Base-by-base conservation (phyloP, 768 basidiomycete genomes). In the Lyophyllum decastes region DNA sequence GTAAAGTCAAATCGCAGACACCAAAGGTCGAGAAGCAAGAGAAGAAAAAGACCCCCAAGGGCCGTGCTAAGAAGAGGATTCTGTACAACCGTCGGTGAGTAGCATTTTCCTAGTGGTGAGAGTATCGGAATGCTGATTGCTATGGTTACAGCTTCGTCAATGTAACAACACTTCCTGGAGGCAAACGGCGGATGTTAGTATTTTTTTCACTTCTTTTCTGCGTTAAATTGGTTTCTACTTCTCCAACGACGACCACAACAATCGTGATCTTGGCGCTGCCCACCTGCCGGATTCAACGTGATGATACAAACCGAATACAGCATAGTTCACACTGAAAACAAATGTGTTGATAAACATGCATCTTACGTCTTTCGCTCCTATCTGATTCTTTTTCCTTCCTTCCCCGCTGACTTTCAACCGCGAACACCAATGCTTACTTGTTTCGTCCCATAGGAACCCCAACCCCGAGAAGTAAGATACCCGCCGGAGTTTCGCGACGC, bases 351-450 rank as follows among this genome's bases (percentile, higher is more conserved):
- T 77, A 88, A 82, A 75, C 76, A 84, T 80, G 64, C 87, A 92
- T 92, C 89, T 84, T 78, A 85, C 73, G 93, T 97, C 94, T 95
- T 95, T 95, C 94, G 94, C 94, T 95, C 93, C 94, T 95, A 95
- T 95, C 93, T 95, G 94, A 95, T 74, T 60, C 63, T 61, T 26
- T 68, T 57, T 50, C 44, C 44, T 55, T 53, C 66, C 52, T 59
- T 58, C 52, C 57, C 58, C 55, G 52, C 44, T 45, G 61, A 34
- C 63, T 27, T 52, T 50, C 30, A 25, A 30, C 10, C 30, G 30
- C 30, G 30, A 53, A 58, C 54, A 27, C 43, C 38, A 54, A 50
- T 51, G 27, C 47, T 66, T 49, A 64, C 66, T 17, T 43, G 17
- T n/a, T 44, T 57, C 56, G 3, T 41, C 49, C 58, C 48, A 30